Conservation (phyloP, 2,329 filamentous ascomycete genomes). For the Chrysosporium queenslandicum region DNA sequence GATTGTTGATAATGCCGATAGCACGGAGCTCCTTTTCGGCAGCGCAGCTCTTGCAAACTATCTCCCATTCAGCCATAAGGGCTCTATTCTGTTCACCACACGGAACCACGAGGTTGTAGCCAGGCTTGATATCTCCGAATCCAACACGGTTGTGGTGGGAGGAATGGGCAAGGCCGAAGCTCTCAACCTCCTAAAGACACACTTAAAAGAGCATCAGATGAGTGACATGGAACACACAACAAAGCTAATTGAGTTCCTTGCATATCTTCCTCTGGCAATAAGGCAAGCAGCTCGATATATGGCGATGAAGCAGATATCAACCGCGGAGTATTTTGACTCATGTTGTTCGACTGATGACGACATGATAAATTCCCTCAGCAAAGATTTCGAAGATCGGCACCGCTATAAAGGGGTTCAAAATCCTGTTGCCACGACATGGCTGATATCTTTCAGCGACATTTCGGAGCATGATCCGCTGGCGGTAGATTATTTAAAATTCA, state of each 20-base stretch:
- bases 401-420: background rate
- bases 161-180: background rate
- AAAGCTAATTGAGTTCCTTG: no score
- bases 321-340: background rate
- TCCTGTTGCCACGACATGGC: background rate
- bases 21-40: background rate
- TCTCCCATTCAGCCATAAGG: background rate
- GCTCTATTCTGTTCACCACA: background rate
- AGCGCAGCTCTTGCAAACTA: background rate
- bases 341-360: background rate
- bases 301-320: background rate
- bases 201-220: background rate
- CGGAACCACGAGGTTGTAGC: background rate
- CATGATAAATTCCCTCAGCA: background rate
- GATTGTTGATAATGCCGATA: slow-evolving; percentile 4
- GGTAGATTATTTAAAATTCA: background rate
- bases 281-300: background rate
- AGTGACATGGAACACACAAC: no score
- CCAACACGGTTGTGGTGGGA: background rate
- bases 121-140: background rate
- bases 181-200: background rate
- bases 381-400: background rate
- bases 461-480: background rate
- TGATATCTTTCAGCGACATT: background rate
- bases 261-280: background rate